Conservation (phyloP, 495 filamentous ascomycete genomes). For the Penicillium cataractarum region DNA sequence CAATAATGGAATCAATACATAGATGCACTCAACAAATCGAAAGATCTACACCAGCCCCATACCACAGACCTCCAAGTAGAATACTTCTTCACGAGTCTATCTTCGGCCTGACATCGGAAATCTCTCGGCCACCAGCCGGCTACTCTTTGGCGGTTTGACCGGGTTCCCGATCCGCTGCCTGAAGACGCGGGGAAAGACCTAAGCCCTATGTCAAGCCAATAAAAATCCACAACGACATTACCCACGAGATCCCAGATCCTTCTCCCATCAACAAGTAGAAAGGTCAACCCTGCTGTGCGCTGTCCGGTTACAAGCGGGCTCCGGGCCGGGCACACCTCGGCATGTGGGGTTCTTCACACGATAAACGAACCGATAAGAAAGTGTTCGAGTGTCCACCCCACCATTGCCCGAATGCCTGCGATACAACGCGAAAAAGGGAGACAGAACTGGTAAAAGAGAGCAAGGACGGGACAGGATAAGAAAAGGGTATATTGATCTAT, state of each 20-base stretch:
- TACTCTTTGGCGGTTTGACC: background rate
- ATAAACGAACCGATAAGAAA: background rate
- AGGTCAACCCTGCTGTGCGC: background rate
- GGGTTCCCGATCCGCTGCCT: background rate
- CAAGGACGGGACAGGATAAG: background rate
- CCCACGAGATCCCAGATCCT: background rate
- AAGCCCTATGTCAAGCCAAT: background rate
- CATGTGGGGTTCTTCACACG: constrained; percentile 2
- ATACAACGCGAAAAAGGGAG: background rate
- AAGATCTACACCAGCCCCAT: too few relatives aligned
- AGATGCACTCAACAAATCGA: too few relatives aligned
- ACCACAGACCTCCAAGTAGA: too few relatives aligned
- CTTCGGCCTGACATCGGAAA: background rate
- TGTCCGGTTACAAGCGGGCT: constrained; percentile 7
- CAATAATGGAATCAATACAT: too few relatives aligned
- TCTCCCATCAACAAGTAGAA: background rate
- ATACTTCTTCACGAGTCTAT: background rate
- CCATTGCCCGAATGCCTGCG: background rate
- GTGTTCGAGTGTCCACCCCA: background rate
- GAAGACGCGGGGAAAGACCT: constrained; percentile 1
- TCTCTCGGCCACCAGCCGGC: background rate
- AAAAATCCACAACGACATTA: background rate
- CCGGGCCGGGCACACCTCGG: constrained; percentile 6
- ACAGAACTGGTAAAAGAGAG: background rate
- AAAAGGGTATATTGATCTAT: constrained; percentile 37